These are phyloP conservation scores for Xerocomellus intermedius DNA, from an alignment of 768 basidiomycete species.

Conservation along the genomic window DNA sequence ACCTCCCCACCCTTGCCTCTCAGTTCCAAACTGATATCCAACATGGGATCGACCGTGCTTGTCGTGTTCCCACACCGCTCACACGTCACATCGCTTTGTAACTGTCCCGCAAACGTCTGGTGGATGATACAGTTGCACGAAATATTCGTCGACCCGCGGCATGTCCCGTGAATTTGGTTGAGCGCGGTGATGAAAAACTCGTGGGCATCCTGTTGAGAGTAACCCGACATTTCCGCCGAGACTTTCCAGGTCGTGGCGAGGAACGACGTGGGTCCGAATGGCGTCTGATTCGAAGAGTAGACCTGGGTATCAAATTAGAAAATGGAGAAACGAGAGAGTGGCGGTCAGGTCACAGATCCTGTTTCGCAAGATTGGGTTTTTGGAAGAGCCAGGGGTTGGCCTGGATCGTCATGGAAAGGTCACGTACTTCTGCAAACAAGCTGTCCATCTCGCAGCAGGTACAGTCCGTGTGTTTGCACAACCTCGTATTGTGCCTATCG, in stretches of 20 bases:
- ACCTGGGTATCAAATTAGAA: slow-evolving; percentile 35
- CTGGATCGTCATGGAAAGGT: not conserved
- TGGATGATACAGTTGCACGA: slow-evolving; percentile 92
- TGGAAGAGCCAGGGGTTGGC: not conserved
- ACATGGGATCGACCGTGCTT: slow-evolving; percentile 81
- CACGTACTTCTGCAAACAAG: slow-evolving; percentile 65
- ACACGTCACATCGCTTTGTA: slow-evolving; percentile 89
- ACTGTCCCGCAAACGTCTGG: slow-evolving; percentile 79
- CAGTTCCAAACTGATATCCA: slow-evolving; percentile 88
- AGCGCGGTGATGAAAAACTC: slow-evolving; percentile 81
- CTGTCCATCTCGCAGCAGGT: slow-evolving; percentile 94
- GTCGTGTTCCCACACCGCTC: slow-evolving; percentile 79
- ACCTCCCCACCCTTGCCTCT: slow-evolving; percentile 49
- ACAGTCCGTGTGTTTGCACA: slow-evolving; percentile 72
- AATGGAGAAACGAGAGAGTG: no score
- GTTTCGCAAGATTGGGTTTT: not conserved
- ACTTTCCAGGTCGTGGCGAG: slow-evolving; percentile 80
- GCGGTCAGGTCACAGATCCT: not conserved
- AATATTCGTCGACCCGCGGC: slow-evolving; percentile 69
- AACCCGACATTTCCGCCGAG: slow-evolving; percentile 80
- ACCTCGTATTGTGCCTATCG: slow-evolving; percentile 78
- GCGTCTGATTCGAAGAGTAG: slow-evolving; percentile 53
- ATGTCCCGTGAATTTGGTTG: slow-evolving; percentile 83
- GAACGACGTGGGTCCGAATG: slow-evolving; percentile 82
- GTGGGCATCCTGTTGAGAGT: slow-evolving; percentile 94